Conservation (phyloP, 2,329 filamentous ascomycete genomes). For the Fusarium luffae region DNA sequence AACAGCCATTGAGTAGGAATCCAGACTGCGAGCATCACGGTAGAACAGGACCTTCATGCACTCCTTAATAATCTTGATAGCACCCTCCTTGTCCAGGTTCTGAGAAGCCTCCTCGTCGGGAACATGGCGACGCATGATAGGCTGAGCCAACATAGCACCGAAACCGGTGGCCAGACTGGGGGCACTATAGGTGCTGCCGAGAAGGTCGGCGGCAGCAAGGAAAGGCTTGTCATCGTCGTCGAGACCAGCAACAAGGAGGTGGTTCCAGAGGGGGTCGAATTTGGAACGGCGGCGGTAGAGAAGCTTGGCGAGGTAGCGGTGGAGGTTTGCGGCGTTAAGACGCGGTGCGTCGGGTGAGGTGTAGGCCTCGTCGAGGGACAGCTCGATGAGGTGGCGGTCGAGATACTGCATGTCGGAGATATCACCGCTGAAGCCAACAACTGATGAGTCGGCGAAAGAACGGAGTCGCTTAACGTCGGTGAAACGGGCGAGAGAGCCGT, state of each 20-base stretch:
- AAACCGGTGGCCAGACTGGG: constrained; percentile 94
- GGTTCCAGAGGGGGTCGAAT: constrained; percentile 98
- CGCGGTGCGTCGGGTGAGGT: constrained; percentile 55
- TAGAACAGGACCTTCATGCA: constrained; percentile 99
- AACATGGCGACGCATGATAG: constrained; percentile 84
- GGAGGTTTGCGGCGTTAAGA: constrained; percentile 92
- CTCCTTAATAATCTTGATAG: constrained; percentile 84
- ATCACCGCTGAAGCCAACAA: constrained; percentile 96
- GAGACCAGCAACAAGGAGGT: constrained; percentile 89
- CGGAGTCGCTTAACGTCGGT: constrained; percentile 96
- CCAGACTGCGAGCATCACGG: constrained; percentile 91
- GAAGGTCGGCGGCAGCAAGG: constrained; percentile 89
- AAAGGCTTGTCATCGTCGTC: constrained; percentile 85
- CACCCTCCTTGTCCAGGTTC: constrained; percentile 79
- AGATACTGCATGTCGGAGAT: constrained; percentile 99
- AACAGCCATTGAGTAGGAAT: constrained; percentile 90
- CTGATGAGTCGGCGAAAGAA: constrained; percentile 82
- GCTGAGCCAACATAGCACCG: constrained; percentile 91
- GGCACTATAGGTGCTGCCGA: constrained; percentile 90
- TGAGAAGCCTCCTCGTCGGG: constrained; percentile 84
- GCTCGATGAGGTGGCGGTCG: constrained; percentile 86
- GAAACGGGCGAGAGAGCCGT: constrained; percentile 96
- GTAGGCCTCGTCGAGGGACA: constrained; percentile 92
- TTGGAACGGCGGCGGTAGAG: constrained; percentile 95
- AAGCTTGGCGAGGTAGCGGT: constrained; percentile 96